These are phyloP conservation scores for Lonicera japonica DNA, from an alignment of 129 eudicot species.

Conservation along the genomic window DNA sequence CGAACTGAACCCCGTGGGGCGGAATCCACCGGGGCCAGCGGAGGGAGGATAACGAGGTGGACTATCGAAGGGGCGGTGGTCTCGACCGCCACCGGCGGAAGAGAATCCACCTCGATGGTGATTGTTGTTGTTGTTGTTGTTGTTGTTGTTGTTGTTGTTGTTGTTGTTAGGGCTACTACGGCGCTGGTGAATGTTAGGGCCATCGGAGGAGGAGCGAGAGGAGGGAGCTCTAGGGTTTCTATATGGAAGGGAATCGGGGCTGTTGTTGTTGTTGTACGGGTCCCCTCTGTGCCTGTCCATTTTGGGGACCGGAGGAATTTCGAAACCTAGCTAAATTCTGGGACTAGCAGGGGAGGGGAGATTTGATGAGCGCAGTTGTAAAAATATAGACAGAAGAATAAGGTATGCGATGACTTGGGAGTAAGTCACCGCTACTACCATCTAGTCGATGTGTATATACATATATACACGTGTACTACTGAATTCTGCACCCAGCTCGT, in stretches of 20 bases:
- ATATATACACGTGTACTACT: too few relatives aligned
- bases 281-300: constrained; percentile 65
- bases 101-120: constrained; percentile 31
- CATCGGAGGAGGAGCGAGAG: constrained; percentile 32
- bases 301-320: not conserved
- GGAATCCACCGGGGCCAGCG: constrained; percentile 43
- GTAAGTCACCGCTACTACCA: too few relatives aligned
- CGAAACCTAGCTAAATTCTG: constrained; percentile 7
- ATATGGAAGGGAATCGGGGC: constrained; percentile 35
- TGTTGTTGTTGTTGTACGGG: constrained; percentile 34
- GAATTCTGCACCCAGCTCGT: too few relatives aligned
- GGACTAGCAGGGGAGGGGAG: not conserved
- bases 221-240: constrained; percentile 34
- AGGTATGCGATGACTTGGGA: too few relatives aligned
- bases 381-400: not conserved
- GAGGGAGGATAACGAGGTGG: constrained; percentile 47
- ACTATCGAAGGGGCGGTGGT: constrained; percentile 41
- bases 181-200: constrained; percentile 22
- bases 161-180: constrained; percentile 30
- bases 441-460: too few relatives aligned
- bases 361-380: not conserved
- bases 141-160: too few relatives aligned
- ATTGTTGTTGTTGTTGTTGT: too few relatives aligned
- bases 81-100: constrained; percentile 25
- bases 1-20: constrained; percentile 29